Conservation (phyloP, 1,139 yeast genomes). For the Scheffersomyces parashehatae region DNA sequence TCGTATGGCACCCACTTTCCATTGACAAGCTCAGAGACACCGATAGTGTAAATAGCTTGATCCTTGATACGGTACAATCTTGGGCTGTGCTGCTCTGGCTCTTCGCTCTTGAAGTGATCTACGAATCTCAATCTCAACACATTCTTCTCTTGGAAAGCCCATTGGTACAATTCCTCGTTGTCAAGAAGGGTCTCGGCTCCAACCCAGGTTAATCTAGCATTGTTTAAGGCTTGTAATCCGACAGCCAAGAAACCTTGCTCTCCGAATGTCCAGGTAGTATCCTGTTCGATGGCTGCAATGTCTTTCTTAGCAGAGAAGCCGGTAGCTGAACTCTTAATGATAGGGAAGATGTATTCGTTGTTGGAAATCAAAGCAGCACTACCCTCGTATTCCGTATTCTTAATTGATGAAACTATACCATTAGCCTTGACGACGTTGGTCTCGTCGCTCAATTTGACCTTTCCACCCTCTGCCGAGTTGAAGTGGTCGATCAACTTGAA, state of each 20-base stretch:
- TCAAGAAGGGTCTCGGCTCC: conserved; percentile 64
- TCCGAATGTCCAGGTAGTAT: conserved; percentile 78
- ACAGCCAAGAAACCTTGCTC: conserved; percentile 74
- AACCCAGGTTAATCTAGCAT: conserved; percentile 80
- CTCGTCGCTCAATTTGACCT: conserved; percentile 22
- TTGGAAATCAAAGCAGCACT: conserved; percentile 43
- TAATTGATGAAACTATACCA: conserved; percentile 22
- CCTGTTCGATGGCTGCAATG: conserved; percentile 40
- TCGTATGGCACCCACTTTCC: conserved; percentile 71
- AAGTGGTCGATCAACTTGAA: conserved; percentile 71
- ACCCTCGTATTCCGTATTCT: conserved; percentile 31
- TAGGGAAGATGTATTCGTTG: conserved; percentile 68
- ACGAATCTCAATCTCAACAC: conserved; percentile 60
- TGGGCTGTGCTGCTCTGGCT: conserved; percentile 37
- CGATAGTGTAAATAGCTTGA: conserved; percentile 62
- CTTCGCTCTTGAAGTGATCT: conserved; percentile 52
- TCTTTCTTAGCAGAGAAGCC: conserved; percentile 53
- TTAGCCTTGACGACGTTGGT: conserved; percentile 25
- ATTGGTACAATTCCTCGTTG: conserved; percentile 53
- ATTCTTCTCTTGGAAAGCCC: conserved; percentile 75
- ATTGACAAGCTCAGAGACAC: conserved; percentile 62
- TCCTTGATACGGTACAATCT: conserved; percentile 73
- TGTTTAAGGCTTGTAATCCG: conserved; percentile 79
- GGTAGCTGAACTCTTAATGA: conserved; percentile 68
- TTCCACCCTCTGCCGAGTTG: conserved; percentile 27